These are phyloP conservation scores for Syzygium oleosum DNA, from an alignment of 345 rosid species.

Conservation along the genomic window DNA sequence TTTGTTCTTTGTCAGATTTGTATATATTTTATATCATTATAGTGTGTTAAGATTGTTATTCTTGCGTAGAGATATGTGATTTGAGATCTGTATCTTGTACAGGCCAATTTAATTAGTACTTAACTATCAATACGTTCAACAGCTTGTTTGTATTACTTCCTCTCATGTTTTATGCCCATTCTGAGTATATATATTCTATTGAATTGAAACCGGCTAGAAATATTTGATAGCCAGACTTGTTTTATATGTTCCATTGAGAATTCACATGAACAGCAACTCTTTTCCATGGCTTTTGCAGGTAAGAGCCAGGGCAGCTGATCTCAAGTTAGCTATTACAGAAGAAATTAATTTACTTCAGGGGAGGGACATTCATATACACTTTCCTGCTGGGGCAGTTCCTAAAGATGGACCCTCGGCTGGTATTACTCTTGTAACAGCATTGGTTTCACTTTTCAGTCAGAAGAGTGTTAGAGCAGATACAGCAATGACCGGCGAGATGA, in stretches of 20 bases:
- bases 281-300: constrained; percentile 35
- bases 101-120: not conserved
- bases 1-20: not conserved
- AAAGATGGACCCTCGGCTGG: constrained; percentile 99
- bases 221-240: not conserved
- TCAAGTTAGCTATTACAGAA: constrained; percentile 51
- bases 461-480: constrained; percentile 92
- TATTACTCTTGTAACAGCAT: constrained; percentile 89
- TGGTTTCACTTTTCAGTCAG: constrained; percentile 82
- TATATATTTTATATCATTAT: not conserved
- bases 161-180: not conserved
- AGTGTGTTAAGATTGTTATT: not conserved
- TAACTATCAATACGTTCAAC: not conserved
- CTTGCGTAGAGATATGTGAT: not conserved
- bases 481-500: constrained; percentile 99
- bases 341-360: constrained; percentile 73
- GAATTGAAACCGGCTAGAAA: not conserved
- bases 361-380: constrained; percentile 91
- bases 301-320: constrained; percentile 86
- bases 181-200: not conserved
- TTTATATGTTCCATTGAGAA: not conserved
- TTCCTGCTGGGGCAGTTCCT: constrained; percentile 97
- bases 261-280: not conserved
- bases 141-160: not conserved
- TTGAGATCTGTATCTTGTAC: not conserved